phyloP scores from a whole-genome alignment of 306 rosid species.

The Datisca glomerata region DNA sequence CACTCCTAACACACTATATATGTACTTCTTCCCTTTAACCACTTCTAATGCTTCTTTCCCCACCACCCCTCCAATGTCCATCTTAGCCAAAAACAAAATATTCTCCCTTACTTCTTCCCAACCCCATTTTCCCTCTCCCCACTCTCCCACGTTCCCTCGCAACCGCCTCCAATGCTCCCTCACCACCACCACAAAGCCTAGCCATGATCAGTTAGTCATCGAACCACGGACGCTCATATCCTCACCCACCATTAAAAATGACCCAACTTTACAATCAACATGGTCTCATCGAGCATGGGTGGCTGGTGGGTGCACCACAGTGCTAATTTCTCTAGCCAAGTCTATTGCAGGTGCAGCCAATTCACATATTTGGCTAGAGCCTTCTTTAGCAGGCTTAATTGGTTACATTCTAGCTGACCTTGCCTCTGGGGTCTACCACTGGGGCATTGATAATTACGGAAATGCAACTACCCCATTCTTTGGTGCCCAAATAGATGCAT shows the following conservation, averaged over 20 bases:
- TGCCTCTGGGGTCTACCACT: constrained; percentile 83
- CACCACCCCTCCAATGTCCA: constrained; percentile 38
- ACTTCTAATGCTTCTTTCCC: constrained; percentile 1
- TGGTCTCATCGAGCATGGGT: constrained; percentile 90
- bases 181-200: constrained; percentile 17
- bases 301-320: constrained; percentile 35
- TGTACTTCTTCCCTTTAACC: too few species aligned
- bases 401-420: constrained; percentile 79
- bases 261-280: constrained; percentile 48
- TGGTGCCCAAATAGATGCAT: constrained; percentile 74
- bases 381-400: constrained; percentile 29
- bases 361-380: constrained; percentile 29
- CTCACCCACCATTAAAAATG: constrained; percentile 22
- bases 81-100: constrained; percentile 43
- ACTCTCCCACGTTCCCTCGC: neutral
- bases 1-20: too few species aligned
- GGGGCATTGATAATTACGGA: constrained; percentile 85
- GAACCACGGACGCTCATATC: constrained; percentile 9
- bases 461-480: constrained; percentile 46
- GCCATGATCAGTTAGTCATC: constrained; percentile 14
- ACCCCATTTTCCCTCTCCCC: constrained; percentile 10
- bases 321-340: constrained; percentile 35
- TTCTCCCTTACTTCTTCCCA: constrained; percentile 17
- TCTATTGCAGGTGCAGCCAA: constrained; percentile 25
- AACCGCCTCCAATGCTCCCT: constrained; percentile 19